Percentiles rank a stretch among this genome's conserved stretches.
Conservation (phyloP, 2,329 filamentous ascomycete species). For the Arachnomyces sp. region DNA sequence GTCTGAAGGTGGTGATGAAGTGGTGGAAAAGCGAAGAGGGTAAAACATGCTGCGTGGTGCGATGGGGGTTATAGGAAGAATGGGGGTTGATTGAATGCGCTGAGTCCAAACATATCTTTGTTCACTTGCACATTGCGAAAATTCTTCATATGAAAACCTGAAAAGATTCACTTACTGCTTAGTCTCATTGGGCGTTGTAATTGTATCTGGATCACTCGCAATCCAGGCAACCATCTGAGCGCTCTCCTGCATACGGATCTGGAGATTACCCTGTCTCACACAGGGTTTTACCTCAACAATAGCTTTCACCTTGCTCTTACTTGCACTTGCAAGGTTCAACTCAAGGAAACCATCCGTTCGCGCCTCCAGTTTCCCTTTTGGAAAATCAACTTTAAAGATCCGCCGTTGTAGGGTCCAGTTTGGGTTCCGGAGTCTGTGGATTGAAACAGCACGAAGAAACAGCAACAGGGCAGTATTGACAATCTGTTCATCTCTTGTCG, state of each 20-base stretch:
- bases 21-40: too few relatives aligned
- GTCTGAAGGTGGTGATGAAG: too few relatives aligned
- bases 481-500: constrained; percentile 13
- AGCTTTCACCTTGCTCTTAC: constrained; percentile 2
- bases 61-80: too few relatives aligned
- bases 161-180: too few relatives aligned
- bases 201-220: background rate
- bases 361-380: constrained; percentile 7
- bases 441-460: constrained; percentile 11
- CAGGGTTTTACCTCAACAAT: background rate
- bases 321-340: background rate
- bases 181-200: too few relatives aligned
- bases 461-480: constrained; percentile 11
- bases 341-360: constrained; percentile 12
- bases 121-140: too few relatives aligned
- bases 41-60: too few relatives aligned
- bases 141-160: too few relatives aligned
- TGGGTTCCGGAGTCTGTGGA: constrained; percentile 4
- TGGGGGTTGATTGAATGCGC: too few relatives aligned
- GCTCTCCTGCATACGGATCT: constrained; percentile 12
- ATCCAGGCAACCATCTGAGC: constrained; percentile 12
- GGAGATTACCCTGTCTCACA: background rate
- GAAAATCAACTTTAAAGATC: constrained; percentile 8
- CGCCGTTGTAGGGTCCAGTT: constrained; percentile 8
- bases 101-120: too few relatives aligned